Conservation (phyloP, 306 rosid genomes). For the Inga laurina region DNA sequence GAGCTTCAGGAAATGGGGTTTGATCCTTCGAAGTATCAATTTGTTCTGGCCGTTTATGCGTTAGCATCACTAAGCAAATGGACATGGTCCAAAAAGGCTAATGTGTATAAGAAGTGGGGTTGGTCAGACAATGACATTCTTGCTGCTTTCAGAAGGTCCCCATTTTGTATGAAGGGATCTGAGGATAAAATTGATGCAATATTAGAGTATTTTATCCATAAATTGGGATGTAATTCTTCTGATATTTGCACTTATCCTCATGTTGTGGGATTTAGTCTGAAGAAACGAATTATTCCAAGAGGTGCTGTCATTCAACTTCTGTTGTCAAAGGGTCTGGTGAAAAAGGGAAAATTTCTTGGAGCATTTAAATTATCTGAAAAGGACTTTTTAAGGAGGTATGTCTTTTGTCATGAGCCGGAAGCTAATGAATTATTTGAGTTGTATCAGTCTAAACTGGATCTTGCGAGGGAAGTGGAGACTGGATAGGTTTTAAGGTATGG, state of each 20-base stretch:
- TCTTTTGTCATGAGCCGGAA: conserved; percentile 9
- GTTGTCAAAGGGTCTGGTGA: background rate
- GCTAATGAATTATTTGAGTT: background rate
- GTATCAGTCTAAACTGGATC: background rate
- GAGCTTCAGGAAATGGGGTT: background rate
- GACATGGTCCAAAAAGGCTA: background rate
- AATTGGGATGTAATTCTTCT: background rate
- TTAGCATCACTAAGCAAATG: background rate
- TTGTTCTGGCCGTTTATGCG: background rate
- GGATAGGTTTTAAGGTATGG: background rate
- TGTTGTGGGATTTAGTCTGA: background rate
- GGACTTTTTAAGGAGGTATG: too few relatives aligned
- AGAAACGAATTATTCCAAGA: background rate
- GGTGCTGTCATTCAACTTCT: background rate
- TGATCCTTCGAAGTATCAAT: background rate
- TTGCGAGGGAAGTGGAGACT: background rate
- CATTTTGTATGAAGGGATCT: background rate
- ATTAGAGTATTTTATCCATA: background rate
- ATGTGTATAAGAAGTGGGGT: conserved; percentile 31
- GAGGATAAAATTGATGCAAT: background rate
- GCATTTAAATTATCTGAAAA: too few relatives aligned
- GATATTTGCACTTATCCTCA: background rate
- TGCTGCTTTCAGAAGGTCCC: background rate
- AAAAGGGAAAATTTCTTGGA: too few relatives aligned
- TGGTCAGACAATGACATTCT: background rate